Base-by-base conservation (phyloP, 345 rosid genomes). In the Leavenworthia alabamica region DNA sequence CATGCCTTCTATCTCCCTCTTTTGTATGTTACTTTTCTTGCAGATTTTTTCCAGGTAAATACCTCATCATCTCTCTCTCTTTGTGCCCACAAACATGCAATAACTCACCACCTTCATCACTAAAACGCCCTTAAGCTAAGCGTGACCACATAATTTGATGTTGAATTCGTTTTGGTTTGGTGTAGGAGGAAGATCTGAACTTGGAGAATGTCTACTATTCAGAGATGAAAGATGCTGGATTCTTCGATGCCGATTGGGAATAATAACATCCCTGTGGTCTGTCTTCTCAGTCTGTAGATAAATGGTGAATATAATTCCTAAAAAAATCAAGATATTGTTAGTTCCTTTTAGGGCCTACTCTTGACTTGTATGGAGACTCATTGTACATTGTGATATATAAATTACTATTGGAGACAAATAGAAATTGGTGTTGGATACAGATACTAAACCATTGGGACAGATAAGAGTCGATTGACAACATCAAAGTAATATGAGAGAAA, bases 141-240 rank as follows among this genome's bases (percentile, higher is more conserved):
- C 20, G 3, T 46, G n/a, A 4, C 32, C 27, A 31, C 7, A 69
- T 62, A 31, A 26, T 27, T 54, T 28, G 48, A 51, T 62, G 39
- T 53, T 48, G 32, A 48, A 53, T 28, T 56, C 12, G 32, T 44
- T 17, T 57, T 39, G 13, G 7, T 27, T 59, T 49, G 32, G 9
- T 75, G 51, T 72, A 93, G 97, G 99, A 93, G 75, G 97, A 89
- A 56, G 96, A 87, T 66, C 56, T 93, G 81, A 82, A 78, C 28
- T 73, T 93, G 71, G 99, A 93, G 76, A 85, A 80, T 56, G 91
- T 84, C 7, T 85, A 85, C 82, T 93, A 93, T 76, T 93, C 99
- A 2, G 97, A 93, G 73, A 89, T 89, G 99, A 87, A 93, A 73
- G 99, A 93, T 73, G 99, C 97, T 0, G 99, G 97, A 35, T 89